These are phyloP conservation scores for Hsuehochloa calcarea DNA, from an alignment of 176 grass and related monocot species.

Conservation along the genomic window DNA sequence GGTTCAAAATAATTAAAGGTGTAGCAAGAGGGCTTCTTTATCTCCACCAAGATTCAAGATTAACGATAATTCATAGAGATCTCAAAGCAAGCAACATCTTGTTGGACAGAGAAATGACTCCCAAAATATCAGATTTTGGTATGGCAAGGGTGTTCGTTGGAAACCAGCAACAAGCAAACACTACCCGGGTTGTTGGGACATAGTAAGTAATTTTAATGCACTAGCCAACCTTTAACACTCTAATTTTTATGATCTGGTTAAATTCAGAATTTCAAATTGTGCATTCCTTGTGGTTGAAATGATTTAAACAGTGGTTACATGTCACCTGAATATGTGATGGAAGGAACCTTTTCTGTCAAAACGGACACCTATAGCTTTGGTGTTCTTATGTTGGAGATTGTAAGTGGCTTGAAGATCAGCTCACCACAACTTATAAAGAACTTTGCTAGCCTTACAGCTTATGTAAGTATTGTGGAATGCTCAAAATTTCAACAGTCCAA, in stretches of 20 bases:
- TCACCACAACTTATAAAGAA: too few species aligned
- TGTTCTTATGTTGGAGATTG: too few species aligned
- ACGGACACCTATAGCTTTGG: too few species aligned
- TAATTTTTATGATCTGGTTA: neutral
- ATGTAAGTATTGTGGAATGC: too few species aligned
- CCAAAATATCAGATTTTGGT: slow-evolving; percentile 70
- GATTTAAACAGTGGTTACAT: neutral
- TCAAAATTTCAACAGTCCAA: too few species aligned
- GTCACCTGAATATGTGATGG: too few species aligned
- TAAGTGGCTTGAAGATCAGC: too few species aligned
- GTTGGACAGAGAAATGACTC: slow-evolving; percentile 37
- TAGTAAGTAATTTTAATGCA: slow-evolving; percentile 36
- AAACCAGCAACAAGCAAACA: slow-evolving; percentile 39
- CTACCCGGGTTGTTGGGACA: slow-evolving; percentile 48
- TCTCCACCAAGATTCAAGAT: slow-evolving; percentile 63
- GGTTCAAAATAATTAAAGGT: slow-evolving; percentile 54
- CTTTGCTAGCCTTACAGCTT: too few species aligned
- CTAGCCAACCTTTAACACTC: neutral
- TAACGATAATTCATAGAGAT: slow-evolving; percentile 52
- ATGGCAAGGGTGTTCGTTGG: slow-evolving; percentile 54
- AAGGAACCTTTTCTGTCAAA: too few species aligned
- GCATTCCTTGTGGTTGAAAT: neutral
- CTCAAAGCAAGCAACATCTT: slow-evolving; percentile 58
- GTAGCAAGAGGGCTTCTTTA: slow-evolving; percentile 51
- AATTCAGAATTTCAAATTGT: neutral